These are phyloP conservation scores for Moniliella sp. DNA, from an alignment of 1,284 basidiomycete genomes.

Conservation along the genomic window DNA sequence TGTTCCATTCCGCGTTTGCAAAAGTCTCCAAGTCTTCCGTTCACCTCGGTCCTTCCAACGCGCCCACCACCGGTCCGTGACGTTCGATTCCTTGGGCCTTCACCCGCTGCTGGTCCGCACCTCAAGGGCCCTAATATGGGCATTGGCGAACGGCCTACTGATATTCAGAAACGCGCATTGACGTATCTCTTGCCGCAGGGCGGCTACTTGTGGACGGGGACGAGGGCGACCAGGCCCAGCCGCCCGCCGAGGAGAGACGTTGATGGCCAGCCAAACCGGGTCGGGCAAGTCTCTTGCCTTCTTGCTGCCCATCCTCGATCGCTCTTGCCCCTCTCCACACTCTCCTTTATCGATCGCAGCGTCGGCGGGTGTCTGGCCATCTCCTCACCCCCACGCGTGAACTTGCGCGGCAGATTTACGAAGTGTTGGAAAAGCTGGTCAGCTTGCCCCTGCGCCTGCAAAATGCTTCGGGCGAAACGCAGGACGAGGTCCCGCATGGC, in stretches of 20 bases:
- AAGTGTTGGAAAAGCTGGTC: conserved; percentile 46
- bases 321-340: conserved; percentile 60
- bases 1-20: too few species aligned
- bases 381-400: conserved; percentile 82
- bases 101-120: conserved; percentile 59
- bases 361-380: conserved; percentile 72
- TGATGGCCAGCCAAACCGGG: too few species aligned
- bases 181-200: conserved; percentile 46
- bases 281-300: conserved; percentile 78
- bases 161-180: conserved; percentile 65
- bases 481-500: conserved; percentile 20
- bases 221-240: too few species aligned
- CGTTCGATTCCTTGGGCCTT: conserved; percentile 42
- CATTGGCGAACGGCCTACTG: conserved; percentile 58
- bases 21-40: too few species aligned
- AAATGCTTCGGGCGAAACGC: too few species aligned
- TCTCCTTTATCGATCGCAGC: conserved; percentile 47
- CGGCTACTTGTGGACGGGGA: conserved; percentile 14
- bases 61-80: conserved; percentile 29
- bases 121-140: conserved; percentile 53
- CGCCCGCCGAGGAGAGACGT: too few species aligned
- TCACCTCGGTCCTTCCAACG: conserved; percentile 15
- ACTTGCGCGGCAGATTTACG: conserved; percentile 73
- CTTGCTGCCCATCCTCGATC: conserved; percentile 88
- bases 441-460: conserved; percentile 47